Conservation (phyloP, 352 stramenopile species). For the Phytophthora pluvialis region DNA sequence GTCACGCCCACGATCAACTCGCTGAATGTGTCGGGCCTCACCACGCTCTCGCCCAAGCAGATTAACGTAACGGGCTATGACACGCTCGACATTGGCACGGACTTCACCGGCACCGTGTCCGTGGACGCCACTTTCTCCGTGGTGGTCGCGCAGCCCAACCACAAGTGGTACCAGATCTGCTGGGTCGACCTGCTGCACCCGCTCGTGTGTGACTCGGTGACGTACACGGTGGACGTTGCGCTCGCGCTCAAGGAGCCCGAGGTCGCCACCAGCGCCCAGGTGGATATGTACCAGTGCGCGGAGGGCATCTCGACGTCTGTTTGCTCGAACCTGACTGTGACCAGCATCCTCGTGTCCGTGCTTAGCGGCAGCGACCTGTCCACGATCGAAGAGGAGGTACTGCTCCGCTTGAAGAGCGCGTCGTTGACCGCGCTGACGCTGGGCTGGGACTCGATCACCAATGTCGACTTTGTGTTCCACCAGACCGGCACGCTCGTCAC, state of each 20-base stretch:
- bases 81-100: constrained; percentile 48
- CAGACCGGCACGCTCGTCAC: constrained; percentile 47
- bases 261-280: constrained; percentile 33
- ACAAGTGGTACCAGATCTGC: constrained; percentile 71
- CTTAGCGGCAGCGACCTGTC: constrained; percentile 46
- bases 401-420: constrained; percentile 39
- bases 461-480: constrained; percentile 58
- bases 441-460: constrained; percentile 54
- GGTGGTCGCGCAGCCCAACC: constrained; percentile 57
- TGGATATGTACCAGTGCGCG: constrained; percentile 52
- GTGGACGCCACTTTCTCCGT: constrained; percentile 46
- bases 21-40: constrained; percentile 53
- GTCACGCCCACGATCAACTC: constrained; percentile 59
- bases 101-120: constrained; percentile 51
- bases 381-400: constrained; percentile 34
- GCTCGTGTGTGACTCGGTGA: constrained; percentile 37
- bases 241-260: constrained; percentile 45
- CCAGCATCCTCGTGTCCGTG: constrained; percentile 45
- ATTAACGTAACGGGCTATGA: constrained; percentile 51
- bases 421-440: constrained; percentile 44
- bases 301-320: constrained; percentile 36
- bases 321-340: constrained; percentile 60
- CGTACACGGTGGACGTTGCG: constrained; percentile 44
- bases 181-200: constrained; percentile 55
- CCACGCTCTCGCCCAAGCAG: constrained; percentile 47